Evolutionary conservation across 2,329 filamentous ascomycete species (phyloP).

Genomic region (Ophiostoma sp.): DNA sequence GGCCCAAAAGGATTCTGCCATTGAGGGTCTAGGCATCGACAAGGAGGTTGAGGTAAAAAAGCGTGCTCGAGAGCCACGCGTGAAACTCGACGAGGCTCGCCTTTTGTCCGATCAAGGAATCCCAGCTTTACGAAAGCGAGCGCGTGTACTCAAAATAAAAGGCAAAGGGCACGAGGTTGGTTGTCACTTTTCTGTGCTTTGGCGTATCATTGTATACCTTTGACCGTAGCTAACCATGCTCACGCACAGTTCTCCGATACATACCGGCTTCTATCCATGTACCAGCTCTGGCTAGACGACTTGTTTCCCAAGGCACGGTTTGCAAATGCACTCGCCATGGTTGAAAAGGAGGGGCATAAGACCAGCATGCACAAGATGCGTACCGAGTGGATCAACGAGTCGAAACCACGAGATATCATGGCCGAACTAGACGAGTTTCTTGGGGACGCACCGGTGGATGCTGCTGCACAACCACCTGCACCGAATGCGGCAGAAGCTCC

Average conservation of each 20-base stretch:
- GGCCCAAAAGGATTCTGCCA: conserved; percentile 47
- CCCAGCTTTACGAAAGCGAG: conserved; percentile 68
- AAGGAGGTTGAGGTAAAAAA: conserved; percentile 79
- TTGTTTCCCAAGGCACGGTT: conserved; percentile 94
- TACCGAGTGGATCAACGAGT: conserved; percentile 78
- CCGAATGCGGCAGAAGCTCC: not conserved
- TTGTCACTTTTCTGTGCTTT: not conserved
- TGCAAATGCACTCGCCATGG: conserved; percentile 78
- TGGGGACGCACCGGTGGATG: not conserved
- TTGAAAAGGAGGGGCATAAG: conserved; percentile 88
- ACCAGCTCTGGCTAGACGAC: conserved; percentile 95
- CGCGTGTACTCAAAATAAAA: conserved; percentile 70
- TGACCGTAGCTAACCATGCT: not conserved
- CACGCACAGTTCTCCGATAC: conserved; percentile 72
- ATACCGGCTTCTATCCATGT: conserved; percentile 75
- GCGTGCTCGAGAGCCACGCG: conserved; percentile 62
- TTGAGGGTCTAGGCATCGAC: conserved; percentile 67
- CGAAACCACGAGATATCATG: conserved; percentile 46
- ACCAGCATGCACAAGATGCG: conserved; percentile 70
- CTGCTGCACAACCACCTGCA: not conserved
- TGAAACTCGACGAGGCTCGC: conserved; percentile 82
- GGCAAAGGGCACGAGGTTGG: conserved; percentile 87
- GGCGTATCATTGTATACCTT: not conserved
- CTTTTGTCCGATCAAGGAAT: conserved; percentile 81
- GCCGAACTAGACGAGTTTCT: conserved; percentile 24